Base-by-base conservation (phyloP, 2,329 filamentous ascomycete species). In the Beauveria bassiana region DNA sequence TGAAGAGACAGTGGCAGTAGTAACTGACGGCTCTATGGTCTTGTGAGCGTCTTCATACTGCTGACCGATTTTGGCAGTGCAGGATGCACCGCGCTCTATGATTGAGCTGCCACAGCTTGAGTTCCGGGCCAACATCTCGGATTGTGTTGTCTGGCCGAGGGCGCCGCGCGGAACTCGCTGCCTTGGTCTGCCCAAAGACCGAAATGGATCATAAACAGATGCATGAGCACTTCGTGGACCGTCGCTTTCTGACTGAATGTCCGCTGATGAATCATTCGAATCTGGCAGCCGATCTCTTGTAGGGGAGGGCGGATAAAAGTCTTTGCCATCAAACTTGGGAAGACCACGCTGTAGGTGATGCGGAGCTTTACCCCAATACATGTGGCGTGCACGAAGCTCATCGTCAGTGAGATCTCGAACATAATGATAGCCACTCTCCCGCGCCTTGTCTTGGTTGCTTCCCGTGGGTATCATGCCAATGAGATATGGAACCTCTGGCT, bases 251-350 rank as follows among this genome's bases (percentile, higher is more conserved):
- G 59, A 54, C 12, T 61, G 57, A 3, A 53, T 10, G 3, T 49
- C 50, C 20, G 49, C 8, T 8, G 16, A 26, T 10, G 50, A 49
- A 34, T 55, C 59, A 28, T 24, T 49, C 7, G 59, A 43, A 20
- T 63, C 62, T 3, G 62, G 26, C 10, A 65, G 64, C 34, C 63
- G 64, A 40, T 71, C 67, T 68, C 81, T 82, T 64, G 71, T 69
- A 1, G 82, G 81, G 0, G 84, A 86, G 3, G 82, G 73, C 34
- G 80, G 82, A 64, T 86, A 87, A 66, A 87, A 87, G 68, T 86
- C 79, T 69, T 84, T 86, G 26, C 85, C 84, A 65, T 87, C 84
- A 66, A 85, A 88, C 69, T 84, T 86, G 40, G 85, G 84, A 46
- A 86, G 73, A 2, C 83, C 81, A 40, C 74, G 77, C 54, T 80